A percentile compares a stretch with the other conserved stretches of the same genome.
Evolutionary conservation across 2,329 filamentous ascomycete genomes (phyloP).

Genomic region (Coniochaeta prunicola): DNA sequence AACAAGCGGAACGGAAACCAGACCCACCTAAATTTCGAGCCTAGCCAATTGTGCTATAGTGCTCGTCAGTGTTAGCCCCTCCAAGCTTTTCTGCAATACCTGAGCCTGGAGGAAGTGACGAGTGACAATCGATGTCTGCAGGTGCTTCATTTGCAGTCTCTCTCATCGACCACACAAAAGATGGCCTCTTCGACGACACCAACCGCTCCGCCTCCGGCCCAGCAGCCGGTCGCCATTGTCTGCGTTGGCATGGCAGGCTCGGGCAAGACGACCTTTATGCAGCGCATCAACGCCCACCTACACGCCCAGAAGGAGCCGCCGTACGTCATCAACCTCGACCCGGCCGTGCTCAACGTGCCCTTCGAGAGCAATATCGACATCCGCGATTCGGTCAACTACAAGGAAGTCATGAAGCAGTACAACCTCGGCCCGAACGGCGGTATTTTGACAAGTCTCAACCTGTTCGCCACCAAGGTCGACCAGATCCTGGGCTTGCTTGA

Average conservation of each 20-base stretch:
- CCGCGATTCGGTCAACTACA: conserved; percentile 97
- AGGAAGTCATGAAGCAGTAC: conserved; percentile 99
- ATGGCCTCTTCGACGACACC: conserved; percentile 13
- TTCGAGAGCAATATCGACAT: conserved; percentile 99
- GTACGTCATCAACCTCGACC: conserved; percentile 96
- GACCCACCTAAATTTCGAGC: not conserved
- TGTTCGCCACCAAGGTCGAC: conserved; percentile 97
- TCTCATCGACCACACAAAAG: not conserved
- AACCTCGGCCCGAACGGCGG: conserved; percentile 96
- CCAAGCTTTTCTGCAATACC: not conserved
- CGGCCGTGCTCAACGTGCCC: conserved; percentile 85
- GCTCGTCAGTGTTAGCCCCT: not conserved
- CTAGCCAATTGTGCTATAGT: too few relatives aligned
- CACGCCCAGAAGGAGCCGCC: conserved; percentile 74
- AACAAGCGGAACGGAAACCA: not conserved
- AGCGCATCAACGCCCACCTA: conserved; percentile 89
- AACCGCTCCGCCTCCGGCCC: conserved; percentile 19
- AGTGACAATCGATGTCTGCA: not conserved
- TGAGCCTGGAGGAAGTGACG: not conserved
- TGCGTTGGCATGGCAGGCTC: conserved; percentile 97
- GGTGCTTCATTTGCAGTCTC: not conserved
- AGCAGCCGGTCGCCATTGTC: conserved; percentile 69
- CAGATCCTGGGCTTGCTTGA: conserved; percentile 86
- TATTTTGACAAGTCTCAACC: conserved; percentile 89
- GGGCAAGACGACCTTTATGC: conserved; percentile 99